A percentile compares a stretch with the other conserved stretches of the same genome.
phyloP scores from a whole-genome alignment of 2,329 filamentous ascomycete species.

The Juglanconis oblonga region DNA sequence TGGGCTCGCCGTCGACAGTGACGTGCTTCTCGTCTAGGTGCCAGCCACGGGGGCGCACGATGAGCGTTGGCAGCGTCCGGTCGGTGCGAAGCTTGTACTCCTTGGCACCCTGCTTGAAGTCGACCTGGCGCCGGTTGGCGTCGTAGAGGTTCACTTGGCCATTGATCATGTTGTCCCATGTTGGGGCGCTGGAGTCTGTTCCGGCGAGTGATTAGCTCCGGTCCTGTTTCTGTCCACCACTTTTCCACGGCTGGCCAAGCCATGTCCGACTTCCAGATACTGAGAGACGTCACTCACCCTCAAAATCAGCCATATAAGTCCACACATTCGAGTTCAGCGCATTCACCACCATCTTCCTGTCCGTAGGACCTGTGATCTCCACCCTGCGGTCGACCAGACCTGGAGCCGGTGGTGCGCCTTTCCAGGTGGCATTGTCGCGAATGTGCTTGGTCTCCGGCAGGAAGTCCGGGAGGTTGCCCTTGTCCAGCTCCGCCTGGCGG shows the following conservation, averaged over 20 bases:
- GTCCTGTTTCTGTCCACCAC: neutral
- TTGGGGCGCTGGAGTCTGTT: slow-evolving; percentile 87
- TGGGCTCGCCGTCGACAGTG: slow-evolving; percentile 90
- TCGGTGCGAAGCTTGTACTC: slow-evolving; percentile 97
- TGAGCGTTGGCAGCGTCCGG: slow-evolving; percentile 79
- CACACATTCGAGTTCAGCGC: slow-evolving; percentile 93
- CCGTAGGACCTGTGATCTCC: slow-evolving; percentile 95
- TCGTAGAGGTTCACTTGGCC: slow-evolving; percentile 98
- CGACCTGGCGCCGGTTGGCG: slow-evolving; percentile 86
- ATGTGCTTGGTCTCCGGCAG: slow-evolving; percentile 94
- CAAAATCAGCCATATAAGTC: slow-evolving; percentile 99
- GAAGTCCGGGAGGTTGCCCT: slow-evolving; percentile 86
- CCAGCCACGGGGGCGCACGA: slow-evolving; percentile 94
- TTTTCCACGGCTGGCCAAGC: neutral
- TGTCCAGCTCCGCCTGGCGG: slow-evolving; percentile 91
- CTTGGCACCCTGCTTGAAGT: slow-evolving; percentile 94
- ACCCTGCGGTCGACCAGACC: slow-evolving; percentile 90
- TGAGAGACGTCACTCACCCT: slow-evolving; percentile 59
- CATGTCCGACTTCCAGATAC: neutral
- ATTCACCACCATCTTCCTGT: slow-evolving; percentile 99
- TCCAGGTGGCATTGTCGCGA: slow-evolving; percentile 92
- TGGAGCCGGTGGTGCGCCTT: slow-evolving; percentile 84
- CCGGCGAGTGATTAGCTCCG: slow-evolving; percentile 15
- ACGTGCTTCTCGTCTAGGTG: slow-evolving; percentile 98
- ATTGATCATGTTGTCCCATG: slow-evolving; percentile 99